Evolutionary conservation across 1,139 yeast genomes (phyloP), one percentile per base, ranked within the genome.

Genomic region (Yamadazyma jaroonii): DNA sequence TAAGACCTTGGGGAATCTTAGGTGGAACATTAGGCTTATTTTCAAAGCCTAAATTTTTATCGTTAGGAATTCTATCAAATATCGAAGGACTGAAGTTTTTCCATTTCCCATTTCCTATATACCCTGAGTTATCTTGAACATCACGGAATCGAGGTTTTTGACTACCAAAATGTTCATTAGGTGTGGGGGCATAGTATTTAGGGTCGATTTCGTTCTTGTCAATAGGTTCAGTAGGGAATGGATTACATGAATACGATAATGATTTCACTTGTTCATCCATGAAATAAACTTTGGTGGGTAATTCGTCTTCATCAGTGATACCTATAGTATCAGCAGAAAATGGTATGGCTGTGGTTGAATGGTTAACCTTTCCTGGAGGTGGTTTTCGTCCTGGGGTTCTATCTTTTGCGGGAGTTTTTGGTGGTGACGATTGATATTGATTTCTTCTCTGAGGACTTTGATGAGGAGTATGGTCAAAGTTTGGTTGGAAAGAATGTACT

Each of bases 1-100:
- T 57, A 47, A 76, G 53, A 0, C 81, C 81, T 27, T 61, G 50
- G 0, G 81, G 81, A n/a, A 75, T 67, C 51, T 74, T 75, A 2
- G 80, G 79, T 2, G 81, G 81, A 2, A 74, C 71, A 14, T 52
- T 52, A 0, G 80, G 79, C 35, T 72, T 66, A 31, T 53, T 53
- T 31, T 54, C 59, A 30, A 47, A 53, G 22, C 59, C 61, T 20
- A 34, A 30, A 33, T 61, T 60, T 32, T 58, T 64, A 35, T 57
- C 58, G 32, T 53, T 52, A 10, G 44, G 41, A 12, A 57, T 52
- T 41, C 62, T 43, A 40, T 62, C 65, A 43, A 70, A 71, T 3
- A 70, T 59, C 17, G 70, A 61, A 1, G 76, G 76, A 3, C 73
- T 66, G 39, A 69, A 69, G 37, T 56, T 57, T 24, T 25, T 44